Percentiles rank a stretch among this genome's conserved stretches.
phyloP scores from a whole-genome alignment of 2,329 filamentous ascomycete species.

The Diplodia corticola region DNA sequence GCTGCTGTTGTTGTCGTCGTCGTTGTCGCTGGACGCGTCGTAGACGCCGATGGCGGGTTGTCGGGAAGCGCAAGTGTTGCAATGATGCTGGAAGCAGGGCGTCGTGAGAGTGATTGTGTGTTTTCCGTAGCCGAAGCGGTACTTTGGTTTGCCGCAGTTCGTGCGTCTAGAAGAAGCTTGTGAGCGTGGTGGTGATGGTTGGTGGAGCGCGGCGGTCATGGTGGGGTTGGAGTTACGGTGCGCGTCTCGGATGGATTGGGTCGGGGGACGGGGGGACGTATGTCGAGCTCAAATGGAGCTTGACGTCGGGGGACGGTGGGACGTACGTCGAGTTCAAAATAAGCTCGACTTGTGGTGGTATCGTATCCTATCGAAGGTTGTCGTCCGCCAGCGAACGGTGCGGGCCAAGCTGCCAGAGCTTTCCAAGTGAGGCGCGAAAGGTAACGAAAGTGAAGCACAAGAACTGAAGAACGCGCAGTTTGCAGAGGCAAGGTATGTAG shows the following conservation, averaged over 20 bases:
- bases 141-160: conserved; percentile 10
- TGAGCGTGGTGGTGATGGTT: not conserved
- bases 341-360: too few species aligned
- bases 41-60: conserved; percentile 3
- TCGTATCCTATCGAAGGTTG: not conserved
- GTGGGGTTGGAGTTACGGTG: not conserved
- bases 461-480: not conserved
- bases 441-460: not conserved
- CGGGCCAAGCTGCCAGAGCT: conserved; percentile 16
- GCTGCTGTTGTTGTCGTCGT: not conserved
- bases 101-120: not conserved
- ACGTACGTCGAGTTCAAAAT: too few species aligned
- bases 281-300: too few species aligned
- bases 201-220: not conserved
- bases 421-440: not conserved
- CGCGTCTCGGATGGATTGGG: too few species aligned
- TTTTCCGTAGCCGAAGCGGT: conserved; percentile 17
- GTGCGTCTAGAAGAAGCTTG: too few species aligned
- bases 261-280: too few species aligned
- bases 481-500: not conserved
- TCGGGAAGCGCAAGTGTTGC: not conserved
- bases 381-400: not conserved
- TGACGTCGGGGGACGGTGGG: too few species aligned
- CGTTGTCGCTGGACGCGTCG: too few species aligned
- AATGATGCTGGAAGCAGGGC: conserved; percentile 9